Percentiles rank a stretch among this genome's conserved stretches.
These are phyloP conservation scores for Clavulina sp. DNA, from an alignment of 768 basidiomycete genomes.

Conservation along the genomic window DNA sequence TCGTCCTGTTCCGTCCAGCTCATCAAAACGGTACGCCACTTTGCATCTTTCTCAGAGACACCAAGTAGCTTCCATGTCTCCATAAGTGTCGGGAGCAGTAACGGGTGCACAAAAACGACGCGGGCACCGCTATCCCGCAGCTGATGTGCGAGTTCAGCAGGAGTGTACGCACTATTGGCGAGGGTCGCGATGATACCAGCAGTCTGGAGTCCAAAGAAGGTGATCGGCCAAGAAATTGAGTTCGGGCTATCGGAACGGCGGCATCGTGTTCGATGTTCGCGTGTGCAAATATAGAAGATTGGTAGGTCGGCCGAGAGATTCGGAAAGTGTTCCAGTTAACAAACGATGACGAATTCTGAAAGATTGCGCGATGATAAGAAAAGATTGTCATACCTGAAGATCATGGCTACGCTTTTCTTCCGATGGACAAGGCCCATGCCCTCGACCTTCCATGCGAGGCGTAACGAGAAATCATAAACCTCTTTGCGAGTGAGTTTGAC, in stretches of 20 bases:
- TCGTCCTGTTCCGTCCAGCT: not conserved
- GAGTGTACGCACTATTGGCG: slow-evolving; percentile 54
- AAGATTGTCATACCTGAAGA: slow-evolving; percentile 27
- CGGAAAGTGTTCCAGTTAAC: not conserved
- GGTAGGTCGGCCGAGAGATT: not conserved
- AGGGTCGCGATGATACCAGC: slow-evolving; percentile 53
- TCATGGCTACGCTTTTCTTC: slow-evolving; percentile 43
- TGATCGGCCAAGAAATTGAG: slow-evolving; percentile 36
- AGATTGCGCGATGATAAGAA: not conserved
- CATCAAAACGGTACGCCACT: not conserved
- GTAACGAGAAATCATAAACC: slow-evolving; percentile 34
- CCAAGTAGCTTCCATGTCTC: not conserved
- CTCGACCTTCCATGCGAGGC: slow-evolving; percentile 40
- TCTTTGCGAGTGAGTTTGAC: slow-evolving; percentile 37
- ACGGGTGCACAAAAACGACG: not conserved
- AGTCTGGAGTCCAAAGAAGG: slow-evolving; percentile 34
- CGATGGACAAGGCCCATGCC: slow-evolving; percentile 17
- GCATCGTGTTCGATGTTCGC: too few relatives aligned
- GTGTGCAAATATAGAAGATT: too few relatives aligned
- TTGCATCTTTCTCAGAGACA: not conserved
- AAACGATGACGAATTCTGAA: not conserved
- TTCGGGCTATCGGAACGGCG: slow-evolving; percentile 36
- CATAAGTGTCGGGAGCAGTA: not conserved
- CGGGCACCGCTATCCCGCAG: not conserved
- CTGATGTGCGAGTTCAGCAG: not conserved